Evolutionary conservation across 805 yeast species (phyloP), one percentile per base, ranked within the genome.

Genomic region (Metschnikowia peoriensis): DNA sequence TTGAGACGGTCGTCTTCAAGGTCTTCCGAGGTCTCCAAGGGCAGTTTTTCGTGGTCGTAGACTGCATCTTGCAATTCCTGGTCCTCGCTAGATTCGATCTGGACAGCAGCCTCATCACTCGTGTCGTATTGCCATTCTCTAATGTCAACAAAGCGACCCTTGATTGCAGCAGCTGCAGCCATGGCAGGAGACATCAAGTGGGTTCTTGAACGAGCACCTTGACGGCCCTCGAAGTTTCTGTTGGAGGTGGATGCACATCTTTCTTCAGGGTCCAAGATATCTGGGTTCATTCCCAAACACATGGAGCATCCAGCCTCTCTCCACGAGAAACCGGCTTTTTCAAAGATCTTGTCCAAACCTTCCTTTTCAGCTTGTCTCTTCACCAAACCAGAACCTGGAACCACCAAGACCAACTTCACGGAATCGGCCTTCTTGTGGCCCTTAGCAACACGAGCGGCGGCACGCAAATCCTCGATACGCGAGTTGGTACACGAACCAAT

Each of bases 261-360:
- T 74, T 94, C 99, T 66, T 88, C 83, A 40, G 99, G 99, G 56
- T 85, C 82, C 67, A 94, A 81, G 63, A 94, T 93, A 77, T 94
- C 99, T 41, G 98, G 97, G 76, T 94, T 94, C 99, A 94, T 94
- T 72, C 99, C 99, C 49, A 94, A 81, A 77, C 99, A 94, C 99
- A 94, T 94, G 41, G 98, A 93, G 76, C 99, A 94, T 56, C 99
- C 99, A 60, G 99, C 98, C 77, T 94, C 99, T 78, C 99, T 87
- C 99, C 99, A 94, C 63, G 89, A 93, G 67, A 94, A 94, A 17
- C 97, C 98, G 47, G 99, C 97, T 46, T 84, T 89, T 65, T 77
- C 83, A 66, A 94, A 94, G 53, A 94, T 82, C 75, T 89, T 88
- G 71, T 94, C 94, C 52, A 94, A 80, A 49, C 99, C 99, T 76